Evolutionary conservation across 495 filamentous ascomycete genomes (phyloP).

Genomic region (Thermothielavioides terrestris): DNA sequence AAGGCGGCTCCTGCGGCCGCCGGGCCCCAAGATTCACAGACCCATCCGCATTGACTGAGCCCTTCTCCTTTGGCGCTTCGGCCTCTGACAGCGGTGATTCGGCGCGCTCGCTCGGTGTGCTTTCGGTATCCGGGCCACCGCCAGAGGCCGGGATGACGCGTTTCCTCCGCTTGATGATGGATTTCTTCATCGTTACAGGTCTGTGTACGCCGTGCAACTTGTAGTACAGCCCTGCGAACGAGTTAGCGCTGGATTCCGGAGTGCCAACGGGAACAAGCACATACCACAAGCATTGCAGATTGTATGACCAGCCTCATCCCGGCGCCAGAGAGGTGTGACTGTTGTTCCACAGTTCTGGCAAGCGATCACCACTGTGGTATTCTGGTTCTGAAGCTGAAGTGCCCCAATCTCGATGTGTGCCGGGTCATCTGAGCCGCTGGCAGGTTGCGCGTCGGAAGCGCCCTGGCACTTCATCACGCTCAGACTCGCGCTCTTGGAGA

Average conservation of each 20-base stretch:
- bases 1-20: slow-evolving; percentile 31
- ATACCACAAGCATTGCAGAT: slow-evolving; percentile 98
- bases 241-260: slow-evolving; percentile 8
- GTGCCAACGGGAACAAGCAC: slow-evolving; percentile 22
- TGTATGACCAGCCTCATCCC: slow-evolving; percentile 90
- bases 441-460: slow-evolving; percentile 18
- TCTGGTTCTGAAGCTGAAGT: slow-evolving; percentile 37
- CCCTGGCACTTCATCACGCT: slow-evolving; percentile 44
- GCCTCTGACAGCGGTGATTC: slow-evolving; percentile 34
- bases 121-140: slow-evolving; percentile 26
- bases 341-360: slow-evolving; percentile 98
- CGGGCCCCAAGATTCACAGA: slow-evolving; percentile 54
- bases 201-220: slow-evolving; percentile 92
- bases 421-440: slow-evolving; percentile 27
- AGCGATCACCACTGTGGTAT: slow-evolving; percentile 72
- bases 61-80: slow-evolving; percentile 34
- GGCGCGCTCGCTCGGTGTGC: slow-evolving; percentile 36
- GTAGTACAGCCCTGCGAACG: slow-evolving; percentile 72
- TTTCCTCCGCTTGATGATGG: slow-evolving; percentile 91
- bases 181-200: slow-evolving; percentile 94
- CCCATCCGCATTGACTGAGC: slow-evolving; percentile 45
- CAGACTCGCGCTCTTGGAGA: slow-evolving; percentile 76
- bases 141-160: slow-evolving; percentile 78
- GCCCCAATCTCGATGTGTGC: slow-evolving; percentile 41
- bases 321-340: slow-evolving; percentile 90